Evolutionary conservation across 2,329 filamentous ascomycete species (phyloP).

Genomic region (Chrysoporthe cubensis): DNA sequence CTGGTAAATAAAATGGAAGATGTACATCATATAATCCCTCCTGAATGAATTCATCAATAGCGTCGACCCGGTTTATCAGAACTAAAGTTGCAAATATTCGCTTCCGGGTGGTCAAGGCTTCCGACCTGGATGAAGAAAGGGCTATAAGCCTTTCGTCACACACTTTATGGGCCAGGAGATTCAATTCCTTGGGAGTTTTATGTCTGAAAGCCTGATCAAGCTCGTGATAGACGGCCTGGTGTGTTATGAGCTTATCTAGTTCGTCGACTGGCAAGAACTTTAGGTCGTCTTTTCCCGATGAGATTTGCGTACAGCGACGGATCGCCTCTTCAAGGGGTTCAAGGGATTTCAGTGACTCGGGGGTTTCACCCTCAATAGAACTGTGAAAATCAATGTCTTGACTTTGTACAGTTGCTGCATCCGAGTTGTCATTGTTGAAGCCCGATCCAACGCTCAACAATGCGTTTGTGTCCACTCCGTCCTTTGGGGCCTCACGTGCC

Average conservation of each 20-base stretch:
- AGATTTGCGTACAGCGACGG: neutral
- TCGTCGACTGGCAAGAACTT: conserved; percentile 18
- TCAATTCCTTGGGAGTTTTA: neutral
- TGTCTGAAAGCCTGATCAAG: neutral
- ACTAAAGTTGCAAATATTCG: conserved; percentile 17
- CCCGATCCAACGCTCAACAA: neutral
- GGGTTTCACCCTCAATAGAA: neutral
- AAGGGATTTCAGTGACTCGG: neutral
- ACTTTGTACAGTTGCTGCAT: neutral
- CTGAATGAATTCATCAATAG: conserved; percentile 5
- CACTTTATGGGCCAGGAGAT: neutral
- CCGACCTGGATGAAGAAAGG: neutral
- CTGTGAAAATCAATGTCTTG: neutral
- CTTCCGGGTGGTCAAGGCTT: neutral
- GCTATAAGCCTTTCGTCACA: neutral
- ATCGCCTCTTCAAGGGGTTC: neutral
- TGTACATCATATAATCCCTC: conserved; percentile 13
- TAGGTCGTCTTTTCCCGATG: neutral
- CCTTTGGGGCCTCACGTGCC: neutral
- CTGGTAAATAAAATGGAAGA: conserved; percentile 15
- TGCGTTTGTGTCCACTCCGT: neutral
- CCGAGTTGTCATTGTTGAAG: neutral
- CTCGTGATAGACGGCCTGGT: conserved; percentile 36
- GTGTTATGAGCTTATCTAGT: conserved; percentile 36
- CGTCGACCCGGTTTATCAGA: neutral